Evolutionary conservation across 2,329 filamentous ascomycete species (phyloP).

Genomic region (Dissoconium aciculare): DNA sequence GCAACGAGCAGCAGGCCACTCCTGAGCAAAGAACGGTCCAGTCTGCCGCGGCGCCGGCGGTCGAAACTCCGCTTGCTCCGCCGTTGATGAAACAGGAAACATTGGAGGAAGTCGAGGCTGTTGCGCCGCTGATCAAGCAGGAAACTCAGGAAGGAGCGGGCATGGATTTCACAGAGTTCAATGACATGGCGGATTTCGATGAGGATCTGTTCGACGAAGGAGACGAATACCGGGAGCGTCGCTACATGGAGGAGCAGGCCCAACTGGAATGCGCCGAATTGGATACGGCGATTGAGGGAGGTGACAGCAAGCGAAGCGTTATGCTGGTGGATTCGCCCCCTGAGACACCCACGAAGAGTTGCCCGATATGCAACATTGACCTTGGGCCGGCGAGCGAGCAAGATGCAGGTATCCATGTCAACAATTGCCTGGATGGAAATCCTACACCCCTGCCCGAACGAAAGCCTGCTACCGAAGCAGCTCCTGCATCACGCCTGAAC

Average conservation of each 20-base stretch:
- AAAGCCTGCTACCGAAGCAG: slow-evolving; percentile 8
- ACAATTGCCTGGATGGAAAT: slow-evolving; percentile 78
- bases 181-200: slow-evolving; percentile 43
- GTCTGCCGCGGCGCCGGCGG: no score
- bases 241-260: slow-evolving; percentile 60
- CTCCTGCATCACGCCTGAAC: slow-evolving; percentile 6
- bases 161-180: slow-evolving; percentile 38
- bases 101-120: slow-evolving; percentile 2
- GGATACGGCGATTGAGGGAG: not conserved
- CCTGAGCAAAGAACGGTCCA: no score
- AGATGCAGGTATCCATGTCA: slow-evolving; percentile 72
- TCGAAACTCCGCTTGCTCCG: not conserved
- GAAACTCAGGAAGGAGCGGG: slow-evolving; percentile 33
- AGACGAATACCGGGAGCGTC: slow-evolving; percentile 37
- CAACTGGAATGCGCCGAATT: slow-evolving; percentile 37
- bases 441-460: slow-evolving; percentile 41
- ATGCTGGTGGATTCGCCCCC: slow-evolving; percentile 2
- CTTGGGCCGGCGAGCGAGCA: slow-evolving; percentile 43
- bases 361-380: slow-evolving; percentile 62
- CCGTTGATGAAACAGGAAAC: not conserved
- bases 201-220: slow-evolving; percentile 43
- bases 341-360: slow-evolving; percentile 28
- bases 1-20: slow-evolving; percentile 3
- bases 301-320: slow-evolving; percentile 2
- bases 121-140: slow-evolving; percentile 29